phyloP scores from a whole-genome alignment of 768 basidiomycete genomes.

The Lyophyllum decastes region DNA sequence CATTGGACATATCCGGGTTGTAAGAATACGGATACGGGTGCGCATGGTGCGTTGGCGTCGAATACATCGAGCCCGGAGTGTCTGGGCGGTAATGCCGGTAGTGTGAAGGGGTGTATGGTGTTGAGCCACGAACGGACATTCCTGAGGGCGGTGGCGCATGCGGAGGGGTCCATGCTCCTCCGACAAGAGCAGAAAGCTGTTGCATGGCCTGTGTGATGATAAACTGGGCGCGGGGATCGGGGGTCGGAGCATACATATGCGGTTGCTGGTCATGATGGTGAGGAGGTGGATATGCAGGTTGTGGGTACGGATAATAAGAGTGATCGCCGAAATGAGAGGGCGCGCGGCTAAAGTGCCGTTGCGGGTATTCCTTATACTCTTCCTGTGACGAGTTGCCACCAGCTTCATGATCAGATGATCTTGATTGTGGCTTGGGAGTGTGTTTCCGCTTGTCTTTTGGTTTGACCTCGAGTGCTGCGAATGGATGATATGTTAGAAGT shows the following conservation, averaged over 20 bases:
- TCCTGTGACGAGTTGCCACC: conserved; percentile 8
- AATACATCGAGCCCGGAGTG: conserved; percentile 24
- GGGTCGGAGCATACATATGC: conserved; percentile 32
- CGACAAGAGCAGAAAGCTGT: conserved; percentile 35
- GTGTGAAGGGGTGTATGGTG: conserved; percentile 31
- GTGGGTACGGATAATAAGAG: conserved; percentile 21
- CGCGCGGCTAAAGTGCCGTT: conserved; percentile 12
- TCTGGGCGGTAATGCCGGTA: conserved; percentile 23
- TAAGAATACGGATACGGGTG: conserved; percentile 40
- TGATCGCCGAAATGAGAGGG: conserved; percentile 14
- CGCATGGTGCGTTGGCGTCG: conserved; percentile 39
- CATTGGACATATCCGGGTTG: conserved; percentile 46
- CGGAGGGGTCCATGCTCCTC: conserved; percentile 24
- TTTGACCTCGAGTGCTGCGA: conserved; percentile 3
- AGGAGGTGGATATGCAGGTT: conserved; percentile 21
- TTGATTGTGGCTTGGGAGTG: conserved; percentile 6
- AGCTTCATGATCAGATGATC: conserved; percentile 4
- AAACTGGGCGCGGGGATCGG: conserved; percentile 41
- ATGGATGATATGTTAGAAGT: background rate
- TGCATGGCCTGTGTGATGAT: conserved; percentile 47
- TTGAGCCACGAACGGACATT: conserved; percentile 8
- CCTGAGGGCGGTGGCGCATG: conserved; percentile 16
- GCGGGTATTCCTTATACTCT: background rate
- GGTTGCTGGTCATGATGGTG: conserved; percentile 20
- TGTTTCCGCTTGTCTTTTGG: conserved; percentile 5